Evolutionary conservation across 495 filamentous ascomycete species (phyloP), one percentile per base, ranked within the genome.

Genomic region (Choiromyces venosus): DNA sequence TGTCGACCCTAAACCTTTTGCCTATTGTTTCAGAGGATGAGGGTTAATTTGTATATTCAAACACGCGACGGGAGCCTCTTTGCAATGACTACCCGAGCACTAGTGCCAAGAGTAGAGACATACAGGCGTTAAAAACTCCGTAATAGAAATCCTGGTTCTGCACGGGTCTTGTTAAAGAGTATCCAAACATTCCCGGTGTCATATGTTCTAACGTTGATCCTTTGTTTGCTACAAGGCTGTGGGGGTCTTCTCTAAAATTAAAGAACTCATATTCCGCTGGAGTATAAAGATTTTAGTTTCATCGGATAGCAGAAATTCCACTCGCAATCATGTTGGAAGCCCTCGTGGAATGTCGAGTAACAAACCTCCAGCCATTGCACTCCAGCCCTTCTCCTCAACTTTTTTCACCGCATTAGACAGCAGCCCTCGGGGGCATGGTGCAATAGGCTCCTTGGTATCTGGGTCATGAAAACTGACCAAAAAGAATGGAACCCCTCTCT

Each of bases 131-230:
- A 81, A 92, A 97, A 37, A 97, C 89, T 37, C 90, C 91, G 78
- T 99, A 97, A 78, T 92, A 99, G 80, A 95, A 99, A 29, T 94
- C 93, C 82, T 95, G 89, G 76, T 99, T 97, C 77, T 97, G 93
- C 33, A 93, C 87, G 0, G 95, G 92, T 18, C 94, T 86, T n/a
- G 93, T 97, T 78, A 99, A 84, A 76, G 92, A 95, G 84, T 99
- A 99, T 38, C 94, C 95, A 78, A 97, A 97, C 95, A 99, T 99
- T 72, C 95, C 95, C 82, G 97, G 93, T 29, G 95, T 97, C 39
- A 99, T 79, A 40, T 81, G 74, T 69, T 80, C 77, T 35, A 80
- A 56, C 52, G 69, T 66, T 1, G 46, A 16, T 7, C 78, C 74
- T 19, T 73, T 80, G 16, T 56, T 76, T 12, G 67, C 72, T 9